These are phyloP conservation scores for Hyaloscypha bicolor DNA, from an alignment of 495 filamentous ascomycete species.

Conservation along the genomic window DNA sequence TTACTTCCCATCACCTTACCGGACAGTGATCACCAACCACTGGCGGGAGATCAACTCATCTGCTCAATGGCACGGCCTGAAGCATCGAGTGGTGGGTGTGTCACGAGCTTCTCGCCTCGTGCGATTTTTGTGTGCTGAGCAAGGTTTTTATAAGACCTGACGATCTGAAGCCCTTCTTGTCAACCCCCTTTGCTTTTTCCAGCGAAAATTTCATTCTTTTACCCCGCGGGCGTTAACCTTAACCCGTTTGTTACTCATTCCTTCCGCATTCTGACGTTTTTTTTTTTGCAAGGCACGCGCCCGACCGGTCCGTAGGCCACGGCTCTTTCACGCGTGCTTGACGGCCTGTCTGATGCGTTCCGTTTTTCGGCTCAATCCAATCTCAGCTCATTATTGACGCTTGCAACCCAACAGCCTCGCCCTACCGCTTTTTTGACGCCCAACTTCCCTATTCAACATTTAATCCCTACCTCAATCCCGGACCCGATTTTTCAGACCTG, in stretches of 20 bases:
- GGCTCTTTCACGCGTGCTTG: too few species aligned
- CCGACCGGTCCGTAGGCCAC: too few species aligned
- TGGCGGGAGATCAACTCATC: constrained; percentile 1
- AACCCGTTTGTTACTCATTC: not conserved
- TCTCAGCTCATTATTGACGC: not conserved
- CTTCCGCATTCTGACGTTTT: too few species aligned
- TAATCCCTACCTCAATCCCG: too few species aligned
- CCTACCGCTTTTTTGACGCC: not conserved
- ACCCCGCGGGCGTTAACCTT: too few species aligned
- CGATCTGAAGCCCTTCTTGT: not conserved
- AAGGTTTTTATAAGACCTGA: constrained; percentile 1
- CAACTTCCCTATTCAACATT: not conserved
- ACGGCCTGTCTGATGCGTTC: too few species aligned
- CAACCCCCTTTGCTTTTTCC: not conserved
- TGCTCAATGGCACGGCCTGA: not conserved
- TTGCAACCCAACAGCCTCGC: not conserved
- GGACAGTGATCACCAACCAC: not conserved
- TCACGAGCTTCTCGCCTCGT: constrained; percentile 12
- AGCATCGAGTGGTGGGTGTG: constrained; percentile 6
- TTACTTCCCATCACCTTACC: not conserved
- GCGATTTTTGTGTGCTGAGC: not conserved
- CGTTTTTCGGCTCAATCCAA: not conserved
- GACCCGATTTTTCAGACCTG: too few species aligned
- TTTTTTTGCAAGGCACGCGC: too few species aligned
- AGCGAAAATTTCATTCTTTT: not conserved